Conservation (phyloP, 768 basidiomycete genomes). For the Gelatoporia subvermispora region DNA sequence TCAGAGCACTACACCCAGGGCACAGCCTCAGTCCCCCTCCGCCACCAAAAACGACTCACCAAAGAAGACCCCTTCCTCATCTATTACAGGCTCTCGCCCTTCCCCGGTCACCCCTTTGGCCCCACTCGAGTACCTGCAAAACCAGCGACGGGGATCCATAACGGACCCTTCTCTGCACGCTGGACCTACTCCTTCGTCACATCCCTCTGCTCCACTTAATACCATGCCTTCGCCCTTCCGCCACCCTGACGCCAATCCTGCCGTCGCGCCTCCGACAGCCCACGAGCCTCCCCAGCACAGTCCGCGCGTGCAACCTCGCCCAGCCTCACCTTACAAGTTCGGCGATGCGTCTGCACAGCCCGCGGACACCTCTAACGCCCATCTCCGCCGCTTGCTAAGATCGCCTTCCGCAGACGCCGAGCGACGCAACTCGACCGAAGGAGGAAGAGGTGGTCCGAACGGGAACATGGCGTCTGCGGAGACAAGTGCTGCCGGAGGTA, state of each 20-base stretch:
- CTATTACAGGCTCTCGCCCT: slow-evolving; percentile 32
- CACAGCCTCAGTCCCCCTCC: background rate
- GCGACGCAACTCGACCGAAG: slow-evolving; percentile 9
- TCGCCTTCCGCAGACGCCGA: slow-evolving; percentile 21
- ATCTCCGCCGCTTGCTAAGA: slow-evolving; percentile 26
- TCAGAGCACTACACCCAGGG: no score
- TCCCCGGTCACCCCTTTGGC: slow-evolving; percentile 60
- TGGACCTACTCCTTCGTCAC: slow-evolving; percentile 24
- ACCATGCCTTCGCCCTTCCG: slow-evolving; percentile 19
- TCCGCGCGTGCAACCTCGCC: slow-evolving; percentile 43
- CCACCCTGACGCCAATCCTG: slow-evolving; percentile 12
- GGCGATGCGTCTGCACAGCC: slow-evolving; percentile 52
- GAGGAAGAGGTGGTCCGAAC: slow-evolving; percentile 5
- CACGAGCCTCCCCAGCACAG: slow-evolving; percentile 27
- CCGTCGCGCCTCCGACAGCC: slow-evolving; percentile 12
- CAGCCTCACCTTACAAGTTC: slow-evolving; percentile 65
- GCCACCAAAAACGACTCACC: slow-evolving; percentile 10
- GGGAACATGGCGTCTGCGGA: background rate
- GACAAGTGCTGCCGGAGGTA: background rate
- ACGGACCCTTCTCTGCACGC: slow-evolving; percentile 80
- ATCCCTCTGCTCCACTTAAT: slow-evolving; percentile 9
- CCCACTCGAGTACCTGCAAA: slow-evolving; percentile 75
- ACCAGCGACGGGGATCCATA: slow-evolving; percentile 77
- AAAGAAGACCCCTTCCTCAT: slow-evolving; percentile 24
- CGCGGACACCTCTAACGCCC: slow-evolving; percentile 17